Conservation (phyloP, 2,329 filamentous ascomycete species). For the Aspergillus sp. region DNA sequence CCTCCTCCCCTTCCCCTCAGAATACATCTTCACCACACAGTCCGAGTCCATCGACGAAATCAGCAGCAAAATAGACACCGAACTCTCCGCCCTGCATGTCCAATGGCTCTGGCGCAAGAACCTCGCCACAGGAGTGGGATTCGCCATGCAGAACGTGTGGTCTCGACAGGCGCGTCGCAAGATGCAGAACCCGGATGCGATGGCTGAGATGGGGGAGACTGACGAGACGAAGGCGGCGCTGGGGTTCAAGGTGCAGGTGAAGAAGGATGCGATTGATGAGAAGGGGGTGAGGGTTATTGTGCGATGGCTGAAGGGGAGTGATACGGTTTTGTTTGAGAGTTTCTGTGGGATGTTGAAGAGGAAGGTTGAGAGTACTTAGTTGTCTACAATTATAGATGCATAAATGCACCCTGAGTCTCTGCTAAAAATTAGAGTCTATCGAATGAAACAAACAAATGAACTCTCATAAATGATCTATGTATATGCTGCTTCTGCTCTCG, state of each 20-base stretch:
- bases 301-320: slow-evolving; percentile 74
- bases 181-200: slow-evolving; percentile 32
- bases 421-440: too few relatives aligned
- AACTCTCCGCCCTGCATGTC: slow-evolving; percentile 60
- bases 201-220: slow-evolving; percentile 34
- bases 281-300: slow-evolving; percentile 54
- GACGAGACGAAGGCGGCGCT: slow-evolving; percentile 49
- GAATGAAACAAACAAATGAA: not conserved
- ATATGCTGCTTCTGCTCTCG: not conserved
- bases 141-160: slow-evolving; percentile 72
- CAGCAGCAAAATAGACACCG: slow-evolving; percentile 45
- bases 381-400: not conserved
- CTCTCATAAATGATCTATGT: not conserved
- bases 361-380: slow-evolving; percentile 36
- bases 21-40: slow-evolving; percentile 46
- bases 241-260: slow-evolving; percentile 61
- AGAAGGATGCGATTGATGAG: slow-evolving; percentile 33
- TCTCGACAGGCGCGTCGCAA: slow-evolving; percentile 70
- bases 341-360: slow-evolving; percentile 78
- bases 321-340: slow-evolving; percentile 77
- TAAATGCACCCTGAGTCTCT: too few relatives aligned
- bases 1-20: slow-evolving; percentile 55
- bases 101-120: slow-evolving; percentile 65
- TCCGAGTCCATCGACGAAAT: slow-evolving; percentile 32
- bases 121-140: slow-evolving; percentile 60